Percentiles rank a stretch among this genome's conserved stretches.
phyloP scores from a whole-genome alignment of 1,284 basidiomycete genomes.

The Cryptococcus hybrid region DNA sequence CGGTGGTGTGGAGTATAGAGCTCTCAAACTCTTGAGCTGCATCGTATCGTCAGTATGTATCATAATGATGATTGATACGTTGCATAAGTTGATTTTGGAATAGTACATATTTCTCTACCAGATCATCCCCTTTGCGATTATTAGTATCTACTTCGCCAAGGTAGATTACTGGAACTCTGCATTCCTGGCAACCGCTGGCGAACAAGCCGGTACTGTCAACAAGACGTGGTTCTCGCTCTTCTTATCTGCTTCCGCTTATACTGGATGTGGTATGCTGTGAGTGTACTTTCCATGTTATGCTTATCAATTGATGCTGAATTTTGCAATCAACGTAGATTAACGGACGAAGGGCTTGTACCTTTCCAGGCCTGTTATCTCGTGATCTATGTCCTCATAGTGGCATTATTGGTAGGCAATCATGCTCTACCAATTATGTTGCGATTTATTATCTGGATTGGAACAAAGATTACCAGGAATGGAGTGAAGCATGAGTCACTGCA shows the following conservation, averaged over 20 bases:
- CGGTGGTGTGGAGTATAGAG: conserved; percentile 39
- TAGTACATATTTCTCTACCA: conserved; percentile 34
- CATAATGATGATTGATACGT: not conserved
- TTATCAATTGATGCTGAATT: no score
- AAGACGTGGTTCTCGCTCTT: conserved; percentile 35
- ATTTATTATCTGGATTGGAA: conserved; percentile 32
- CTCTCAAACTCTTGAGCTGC: conserved; percentile 27
- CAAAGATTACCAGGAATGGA: conserved; percentile 27
- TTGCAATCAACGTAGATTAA: conserved; percentile 13
- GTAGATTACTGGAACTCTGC: conserved; percentile 20
- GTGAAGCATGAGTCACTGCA: conserved; percentile 31
- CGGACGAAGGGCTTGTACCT: conserved; percentile 31
- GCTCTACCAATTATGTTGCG: conserved; percentile 36
- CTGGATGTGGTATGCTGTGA: conserved; percentile 30
- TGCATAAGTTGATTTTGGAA: not conserved
- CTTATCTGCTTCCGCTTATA: conserved; percentile 23
- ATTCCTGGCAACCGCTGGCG: conserved; percentile 16
- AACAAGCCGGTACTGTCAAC: conserved; percentile 23
- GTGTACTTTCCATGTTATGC: conserved; percentile 1
- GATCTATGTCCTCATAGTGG: conserved; percentile 27
- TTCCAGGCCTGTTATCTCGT: conserved; percentile 29
- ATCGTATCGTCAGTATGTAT: conserved; percentile 25
- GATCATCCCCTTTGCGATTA: conserved; percentile 32
- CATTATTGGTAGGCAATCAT: conserved; percentile 38
- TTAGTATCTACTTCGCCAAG: conserved; percentile 32